Evolutionary conservation across 371 early-diverging fungal genomes (phyloP).

Genomic region (Saksenaea vasiformis): DNA sequence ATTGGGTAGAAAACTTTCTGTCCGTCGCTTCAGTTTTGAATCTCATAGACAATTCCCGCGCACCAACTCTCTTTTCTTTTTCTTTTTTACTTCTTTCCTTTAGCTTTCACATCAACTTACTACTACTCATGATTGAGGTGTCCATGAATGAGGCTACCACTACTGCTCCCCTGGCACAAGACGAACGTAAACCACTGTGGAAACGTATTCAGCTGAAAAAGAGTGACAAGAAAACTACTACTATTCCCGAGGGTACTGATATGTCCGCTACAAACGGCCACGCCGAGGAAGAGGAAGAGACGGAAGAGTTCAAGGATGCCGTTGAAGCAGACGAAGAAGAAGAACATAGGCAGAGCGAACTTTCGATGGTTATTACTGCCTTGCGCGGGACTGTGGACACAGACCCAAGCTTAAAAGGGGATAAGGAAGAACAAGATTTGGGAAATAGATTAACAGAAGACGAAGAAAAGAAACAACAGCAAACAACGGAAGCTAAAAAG

Average conservation of each 20-base stretch:
- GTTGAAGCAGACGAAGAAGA: constrained; percentile 10
- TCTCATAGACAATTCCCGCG: constrained; percentile 3
- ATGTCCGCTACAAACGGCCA: background rate
- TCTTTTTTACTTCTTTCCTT: background rate
- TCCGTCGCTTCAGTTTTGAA: constrained; percentile 1
- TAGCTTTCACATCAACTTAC: background rate
- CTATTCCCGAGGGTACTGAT: background rate
- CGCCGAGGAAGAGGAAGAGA: background rate
- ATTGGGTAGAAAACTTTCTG: background rate
- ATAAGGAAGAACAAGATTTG: constrained; percentile 7
- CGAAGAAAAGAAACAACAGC: no score
- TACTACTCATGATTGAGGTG: constrained; percentile 6
- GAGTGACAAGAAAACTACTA: background rate
- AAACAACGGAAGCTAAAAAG: background rate
- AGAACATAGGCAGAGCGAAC: constrained; percentile 11
- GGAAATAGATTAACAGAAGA: background rate
- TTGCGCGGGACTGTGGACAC: constrained; percentile 17
- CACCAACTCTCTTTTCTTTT: background rate
- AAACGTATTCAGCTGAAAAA: constrained; percentile 8
- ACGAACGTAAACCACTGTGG: constrained; percentile 15
- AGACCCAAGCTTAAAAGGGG: constrained; percentile 2
- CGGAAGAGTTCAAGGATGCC: background rate
- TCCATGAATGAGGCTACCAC: constrained; percentile 8
- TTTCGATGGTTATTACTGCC: constrained; percentile 19
- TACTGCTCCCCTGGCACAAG: constrained; percentile 6